Evolutionary conservation across 2,329 filamentous ascomycete genomes (phyloP).

Genomic region (Neophaeococcomyces mojaviensis): DNA sequence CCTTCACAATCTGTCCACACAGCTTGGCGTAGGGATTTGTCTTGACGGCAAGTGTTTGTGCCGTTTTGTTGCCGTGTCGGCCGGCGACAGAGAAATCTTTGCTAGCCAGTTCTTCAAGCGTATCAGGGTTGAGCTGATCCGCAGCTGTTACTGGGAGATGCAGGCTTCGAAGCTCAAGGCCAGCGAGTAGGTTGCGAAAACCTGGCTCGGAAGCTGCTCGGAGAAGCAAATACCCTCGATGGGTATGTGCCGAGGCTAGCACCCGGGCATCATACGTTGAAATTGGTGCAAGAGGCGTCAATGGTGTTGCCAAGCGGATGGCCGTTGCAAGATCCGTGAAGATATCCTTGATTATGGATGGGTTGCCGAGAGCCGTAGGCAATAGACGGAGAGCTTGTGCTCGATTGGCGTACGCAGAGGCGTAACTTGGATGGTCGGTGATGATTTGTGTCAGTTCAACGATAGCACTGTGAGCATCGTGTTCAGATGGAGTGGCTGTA

Average conservation of each 20-base stretch:
- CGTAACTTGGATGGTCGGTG: constrained; percentile 39
- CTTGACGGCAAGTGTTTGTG: constrained; percentile 50
- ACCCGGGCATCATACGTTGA: constrained; percentile 43
- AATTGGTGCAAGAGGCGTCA: constrained; percentile 32
- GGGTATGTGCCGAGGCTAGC: constrained; percentile 49
- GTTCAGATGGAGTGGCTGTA: constrained; percentile 17
- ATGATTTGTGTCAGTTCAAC: constrained; percentile 38
- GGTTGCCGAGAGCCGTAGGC: constrained; percentile 20
- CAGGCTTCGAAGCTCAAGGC: constrained; percentile 22
- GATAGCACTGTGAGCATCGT: constrained; percentile 29
- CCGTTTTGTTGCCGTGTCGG: constrained; percentile 49
- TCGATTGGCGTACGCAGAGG: constrained; percentile 49
- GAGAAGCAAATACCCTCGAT: constrained; percentile 42
- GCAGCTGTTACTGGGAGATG: not conserved
- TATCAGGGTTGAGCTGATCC: constrained; percentile 26
- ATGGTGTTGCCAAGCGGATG: constrained; percentile 39
- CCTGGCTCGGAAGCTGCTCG: constrained; percentile 28
- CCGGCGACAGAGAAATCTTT: constrained; percentile 48
- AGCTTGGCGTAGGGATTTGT: constrained; percentile 58
- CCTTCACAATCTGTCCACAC: constrained; percentile 55
- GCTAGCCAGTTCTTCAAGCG: constrained; percentile 50
- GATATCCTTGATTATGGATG: constrained; percentile 20
- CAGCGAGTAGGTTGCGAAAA: constrained; percentile 12
- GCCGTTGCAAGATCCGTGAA: constrained; percentile 34
- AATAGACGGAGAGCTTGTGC: constrained; percentile 43